Evolutionary conservation across 495 filamentous ascomycete species (phyloP).

Genomic region (Podospora fimiseda): DNA sequence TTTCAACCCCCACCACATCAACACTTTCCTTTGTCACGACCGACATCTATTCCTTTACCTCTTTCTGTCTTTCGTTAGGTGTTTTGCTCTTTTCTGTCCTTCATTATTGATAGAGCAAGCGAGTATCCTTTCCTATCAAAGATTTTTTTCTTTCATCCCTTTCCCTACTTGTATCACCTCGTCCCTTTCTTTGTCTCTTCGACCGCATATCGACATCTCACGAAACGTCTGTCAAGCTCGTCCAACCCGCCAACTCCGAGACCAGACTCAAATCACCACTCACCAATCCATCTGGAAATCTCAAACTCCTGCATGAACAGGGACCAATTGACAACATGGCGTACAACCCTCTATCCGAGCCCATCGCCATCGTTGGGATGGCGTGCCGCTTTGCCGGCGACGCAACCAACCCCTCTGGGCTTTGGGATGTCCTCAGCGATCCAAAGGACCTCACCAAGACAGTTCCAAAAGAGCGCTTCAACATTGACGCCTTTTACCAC

Average conservation of each 20-base stretch:
- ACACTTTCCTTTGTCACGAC: not conserved
- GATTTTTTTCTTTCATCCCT: not conserved
- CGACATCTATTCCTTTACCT: not conserved
- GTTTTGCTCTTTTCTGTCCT: not conserved
- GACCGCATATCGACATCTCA: not conserved
- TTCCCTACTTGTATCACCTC: not conserved
- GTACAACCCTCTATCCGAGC: constrained; percentile 37
- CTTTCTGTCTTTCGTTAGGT: not conserved
- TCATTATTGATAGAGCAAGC: not conserved
- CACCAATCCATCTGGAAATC: not conserved
- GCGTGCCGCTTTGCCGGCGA: constrained; percentile 55
- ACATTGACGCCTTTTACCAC: constrained; percentile 46
- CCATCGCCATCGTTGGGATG: constrained; percentile 56
- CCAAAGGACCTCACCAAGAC: constrained; percentile 34
- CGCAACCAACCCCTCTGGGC: constrained; percentile 39
- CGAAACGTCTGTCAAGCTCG: too few species aligned
- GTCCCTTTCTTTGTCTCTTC: not conserved
- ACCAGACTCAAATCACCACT: not conserved
- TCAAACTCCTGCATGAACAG: not conserved
- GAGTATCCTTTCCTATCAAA: not conserved
- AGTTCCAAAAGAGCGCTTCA: constrained; percentile 47
- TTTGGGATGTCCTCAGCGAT: constrained; percentile 45
- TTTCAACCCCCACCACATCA: not conserved
- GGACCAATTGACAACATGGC: constrained; percentile 15
- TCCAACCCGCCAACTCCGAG: not conserved